A percentile compares a stretch with the other conserved stretches of the same genome.
Evolutionary conservation across 1,139 yeast species (phyloP).

Genomic region (Pichia sp.): DNA sequence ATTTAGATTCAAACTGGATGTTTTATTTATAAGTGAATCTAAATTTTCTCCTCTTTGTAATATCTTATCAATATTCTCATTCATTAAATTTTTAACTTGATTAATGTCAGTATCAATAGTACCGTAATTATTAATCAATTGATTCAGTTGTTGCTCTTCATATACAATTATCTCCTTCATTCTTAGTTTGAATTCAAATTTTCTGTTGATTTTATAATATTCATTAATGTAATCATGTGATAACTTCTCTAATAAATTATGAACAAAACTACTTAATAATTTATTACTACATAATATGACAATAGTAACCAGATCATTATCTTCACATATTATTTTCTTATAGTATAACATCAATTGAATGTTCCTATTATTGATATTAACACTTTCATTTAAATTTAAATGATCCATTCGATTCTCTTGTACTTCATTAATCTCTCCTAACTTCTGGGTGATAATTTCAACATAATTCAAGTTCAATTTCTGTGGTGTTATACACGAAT

Average conservation of each 20-base stretch:
- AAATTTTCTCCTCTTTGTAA: conserved; percentile 79
- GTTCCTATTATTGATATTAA: conserved; percentile 9
- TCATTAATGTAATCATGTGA: conserved; percentile 36
- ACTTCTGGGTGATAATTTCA: conserved; percentile 48
- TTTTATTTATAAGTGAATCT: conserved; percentile 68
- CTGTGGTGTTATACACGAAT: conserved; percentile 37
- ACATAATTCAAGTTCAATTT: conserved; percentile 42
- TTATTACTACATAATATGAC: conserved; percentile 40
- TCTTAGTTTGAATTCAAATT: conserved; percentile 41
- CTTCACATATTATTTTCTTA: conserved; percentile 37
- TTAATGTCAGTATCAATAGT: conserved; percentile 46
- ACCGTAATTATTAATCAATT: conserved; percentile 32
- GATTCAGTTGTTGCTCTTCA: conserved; percentile 39
- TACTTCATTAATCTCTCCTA: conserved; percentile 46
- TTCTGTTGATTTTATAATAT: conserved; percentile 17
- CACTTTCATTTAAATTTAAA: conserved; percentile 6
- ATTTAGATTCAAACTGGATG: conserved; percentile 63
- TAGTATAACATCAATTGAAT: conserved; percentile 38
- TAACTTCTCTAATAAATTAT: conserved; percentile 43
- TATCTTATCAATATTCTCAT: conserved; percentile 61
- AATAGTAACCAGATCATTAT: conserved; percentile 44
- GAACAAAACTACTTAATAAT: conserved; percentile 40
- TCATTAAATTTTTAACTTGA: conserved; percentile 55
- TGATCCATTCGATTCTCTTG: conserved; percentile 29
- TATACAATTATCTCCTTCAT: conserved; percentile 47